phyloP scores from a whole-genome alignment of 257 asterid species.

The Galeopsis tetrahit region DNA sequence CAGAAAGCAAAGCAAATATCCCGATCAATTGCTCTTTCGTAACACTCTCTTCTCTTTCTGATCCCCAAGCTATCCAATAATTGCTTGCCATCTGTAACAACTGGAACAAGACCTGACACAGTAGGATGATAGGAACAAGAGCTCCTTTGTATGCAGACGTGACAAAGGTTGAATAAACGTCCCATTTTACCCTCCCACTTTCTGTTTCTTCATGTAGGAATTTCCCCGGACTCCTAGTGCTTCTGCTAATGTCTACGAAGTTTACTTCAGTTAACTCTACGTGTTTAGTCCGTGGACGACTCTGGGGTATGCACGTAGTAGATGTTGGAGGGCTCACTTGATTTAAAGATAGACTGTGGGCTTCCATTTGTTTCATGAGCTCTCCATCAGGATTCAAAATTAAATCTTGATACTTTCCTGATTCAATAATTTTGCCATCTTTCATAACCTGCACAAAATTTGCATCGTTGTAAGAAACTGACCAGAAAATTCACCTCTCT shows the following conservation, averaged over 20 bases:
- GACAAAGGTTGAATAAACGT: slow-evolving; percentile 67
- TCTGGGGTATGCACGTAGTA: slow-evolving; percentile 28
- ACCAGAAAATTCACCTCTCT: not conserved
- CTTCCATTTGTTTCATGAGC: slow-evolving; percentile 63
- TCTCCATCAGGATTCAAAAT: slow-evolving; percentile 62
- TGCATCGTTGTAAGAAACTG: not conserved
- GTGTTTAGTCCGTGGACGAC: slow-evolving; percentile 36
- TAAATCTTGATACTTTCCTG: slow-evolving; percentile 71
- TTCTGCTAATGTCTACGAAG: slow-evolving; percentile 45
- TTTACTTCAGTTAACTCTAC: slow-evolving; percentile 45
- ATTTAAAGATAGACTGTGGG: slow-evolving; percentile 60
- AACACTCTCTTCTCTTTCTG: slow-evolving; percentile 54
- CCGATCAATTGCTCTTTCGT: slow-evolving; percentile 49
- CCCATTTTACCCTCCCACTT: slow-evolving; percentile 81
- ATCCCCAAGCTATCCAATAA: slow-evolving; percentile 93
- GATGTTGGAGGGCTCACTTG: slow-evolving; percentile 53
- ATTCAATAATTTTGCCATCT: slow-evolving; percentile 73
- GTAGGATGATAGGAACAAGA: slow-evolving; percentile 69
- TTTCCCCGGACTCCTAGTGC: slow-evolving; percentile 36
- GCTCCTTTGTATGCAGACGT: slow-evolving; percentile 78
- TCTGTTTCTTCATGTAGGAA: slow-evolving; percentile 56
- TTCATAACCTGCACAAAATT: slow-evolving; percentile 58
- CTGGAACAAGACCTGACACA: slow-evolving; percentile 79
- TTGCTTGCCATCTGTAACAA: slow-evolving; percentile 82
- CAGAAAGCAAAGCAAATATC: slow-evolving; percentile 68